Evolutionary conservation across 1,139 yeast species (phyloP), one percentile per base, ranked within the genome.

Genomic region (Hansenula lynferdii): DNA sequence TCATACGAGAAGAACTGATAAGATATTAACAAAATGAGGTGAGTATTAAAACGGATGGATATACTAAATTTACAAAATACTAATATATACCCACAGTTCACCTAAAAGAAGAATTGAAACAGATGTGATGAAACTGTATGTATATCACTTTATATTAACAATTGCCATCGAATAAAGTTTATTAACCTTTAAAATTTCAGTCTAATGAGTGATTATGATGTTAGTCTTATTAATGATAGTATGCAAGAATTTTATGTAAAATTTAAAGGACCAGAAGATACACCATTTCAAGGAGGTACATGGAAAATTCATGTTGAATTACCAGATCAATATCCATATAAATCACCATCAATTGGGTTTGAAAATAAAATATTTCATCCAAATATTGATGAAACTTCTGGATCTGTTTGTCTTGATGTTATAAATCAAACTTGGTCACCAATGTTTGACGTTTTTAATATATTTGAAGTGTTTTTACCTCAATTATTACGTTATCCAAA

Each of bases 351-450:
- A 14, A 89, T 92, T 48, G 97, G 97, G 5, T 92, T 92, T 58
- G 80, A 80, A 41, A 92, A 90, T 61, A 85, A 83, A 59, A 90
- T 92, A 24, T 90, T 79, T 61, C 98, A 92, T 58, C 98, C 98
- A 7, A 92, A 92, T 57, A 85, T 86, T 43, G 96, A 86, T 55
- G 92, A 86, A 57, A 73, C 79, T 22, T 83, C 95, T 5, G 98
- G 98, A 0, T 81, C 95, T 0, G 97, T 92, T 12, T 92, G 98
- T 62, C 76, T 92, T 42, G 98, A 92, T 58, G 98, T 92, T 26
- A 90, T 92, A 50, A 92, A 92, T 61, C 97, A 92, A 57, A 89
- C 97, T 1, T 92, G 98, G 98, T 85, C 95, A 32, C 98, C 98
- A 3, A 85, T 92, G 90, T 92, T 89, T 68, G 97, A 92, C 37